A percentile compares a stretch with the other conserved stretches of the same genome.
These are phyloP conservation scores for Zymoseptoria tritici DNA, from an alignment of 2,329 filamentous ascomycete genomes.

Conservation along the genomic window DNA sequence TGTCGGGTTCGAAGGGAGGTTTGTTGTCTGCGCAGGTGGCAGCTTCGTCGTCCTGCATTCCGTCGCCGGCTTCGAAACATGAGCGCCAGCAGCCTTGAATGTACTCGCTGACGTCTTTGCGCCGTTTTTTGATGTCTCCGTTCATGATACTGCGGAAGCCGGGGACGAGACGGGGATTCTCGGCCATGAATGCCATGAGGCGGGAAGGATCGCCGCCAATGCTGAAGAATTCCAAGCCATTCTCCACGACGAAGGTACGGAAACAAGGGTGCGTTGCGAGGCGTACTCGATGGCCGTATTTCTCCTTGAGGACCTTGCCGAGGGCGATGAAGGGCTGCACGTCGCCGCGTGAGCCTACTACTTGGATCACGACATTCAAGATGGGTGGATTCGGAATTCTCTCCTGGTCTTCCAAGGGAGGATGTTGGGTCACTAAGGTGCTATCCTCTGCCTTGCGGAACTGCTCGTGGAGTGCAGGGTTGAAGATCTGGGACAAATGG, in stretches of 20 bases:
- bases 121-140: constrained; percentile 67
- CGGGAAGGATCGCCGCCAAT: constrained; percentile 45
- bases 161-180: constrained; percentile 78
- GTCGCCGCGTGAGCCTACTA: constrained; percentile 44
- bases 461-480: constrained; percentile 55
- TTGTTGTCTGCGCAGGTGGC: constrained; percentile 43
- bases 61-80: constrained; percentile 72
- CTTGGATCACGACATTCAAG: constrained; percentile 44
- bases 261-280: constrained; percentile 44
- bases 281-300: constrained; percentile 41
- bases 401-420: constrained; percentile 58
- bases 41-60: constrained; percentile 35
- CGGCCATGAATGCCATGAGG: constrained; percentile 59
- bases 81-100: constrained; percentile 78
- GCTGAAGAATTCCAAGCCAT: constrained; percentile 46
- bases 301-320: constrained; percentile 43
- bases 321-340: constrained; percentile 46
- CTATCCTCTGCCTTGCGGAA: constrained; percentile 44
- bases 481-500: constrained; percentile 59
- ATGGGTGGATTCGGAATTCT: constrained; percentile 47
- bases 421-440: constrained; percentile 57
- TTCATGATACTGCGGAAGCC: constrained; percentile 67
- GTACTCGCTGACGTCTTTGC: constrained; percentile 69
- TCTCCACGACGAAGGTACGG: constrained; percentile 43
- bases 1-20: constrained; percentile 31